Evolutionary conservation across 768 basidiomycete genomes (phyloP).

Genomic region (Suillus luteus): DNA sequence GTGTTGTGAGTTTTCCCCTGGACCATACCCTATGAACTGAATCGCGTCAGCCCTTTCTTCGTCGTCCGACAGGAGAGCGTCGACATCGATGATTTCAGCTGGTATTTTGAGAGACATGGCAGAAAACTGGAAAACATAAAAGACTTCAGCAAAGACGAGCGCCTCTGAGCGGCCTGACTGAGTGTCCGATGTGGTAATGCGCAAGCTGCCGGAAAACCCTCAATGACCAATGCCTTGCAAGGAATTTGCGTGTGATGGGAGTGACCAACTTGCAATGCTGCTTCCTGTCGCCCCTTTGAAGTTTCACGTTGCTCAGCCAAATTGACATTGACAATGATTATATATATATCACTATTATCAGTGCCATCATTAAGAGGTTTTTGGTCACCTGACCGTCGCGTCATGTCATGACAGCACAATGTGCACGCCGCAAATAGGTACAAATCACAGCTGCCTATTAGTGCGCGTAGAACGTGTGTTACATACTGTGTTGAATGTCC

Average conservation of each 20-base stretch:
- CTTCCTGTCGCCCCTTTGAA: background rate
- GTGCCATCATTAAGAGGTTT: background rate
- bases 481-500: background rate
- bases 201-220: background rate
- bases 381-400: constrained; percentile 4
- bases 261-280: background rate
- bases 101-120: background rate
- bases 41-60: constrained; percentile 16
- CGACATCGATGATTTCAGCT: constrained; percentile 29
- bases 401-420: background rate
- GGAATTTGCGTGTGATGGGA: background rate
- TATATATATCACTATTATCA: background rate
- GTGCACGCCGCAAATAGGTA: background rate
- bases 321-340: background rate
- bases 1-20: constrained; percentile 9
- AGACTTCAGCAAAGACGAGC: background rate
- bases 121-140: background rate
- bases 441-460: background rate
- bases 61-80: constrained; percentile 15
- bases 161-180: background rate
- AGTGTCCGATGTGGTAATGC: background rate
- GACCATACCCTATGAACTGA: constrained; percentile 20
- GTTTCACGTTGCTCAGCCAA: background rate
- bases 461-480: background rate
- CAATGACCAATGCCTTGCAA: background rate